A percentile compares a stretch with the other conserved stretches of the same genome.
phyloP scores from a whole-genome alignment of 495 filamentous ascomycete species.

The Podospora pseudopauciseta region DNA sequence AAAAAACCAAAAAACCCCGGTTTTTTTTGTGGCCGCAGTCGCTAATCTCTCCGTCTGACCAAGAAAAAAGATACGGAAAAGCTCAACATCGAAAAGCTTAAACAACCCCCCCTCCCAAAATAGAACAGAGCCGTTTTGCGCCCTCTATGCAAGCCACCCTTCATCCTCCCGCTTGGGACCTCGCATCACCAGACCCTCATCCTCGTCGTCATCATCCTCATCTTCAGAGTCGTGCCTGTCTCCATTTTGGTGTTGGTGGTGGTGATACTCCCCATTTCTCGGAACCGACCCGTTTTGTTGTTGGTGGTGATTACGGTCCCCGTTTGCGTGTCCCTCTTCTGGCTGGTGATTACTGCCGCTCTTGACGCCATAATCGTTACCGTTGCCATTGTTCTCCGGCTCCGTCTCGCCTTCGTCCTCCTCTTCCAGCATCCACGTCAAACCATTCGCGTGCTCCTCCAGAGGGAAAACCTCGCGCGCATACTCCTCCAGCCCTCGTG shows the following conservation, averaged over 20 bases:
- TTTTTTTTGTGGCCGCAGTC: not conserved
- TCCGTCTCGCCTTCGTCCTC: slow-evolving; percentile 30
- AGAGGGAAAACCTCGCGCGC: slow-evolving; percentile 91
- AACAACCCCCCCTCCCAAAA: not conserved
- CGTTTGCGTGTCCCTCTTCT: slow-evolving; percentile 4
- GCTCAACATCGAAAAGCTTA: not conserved
- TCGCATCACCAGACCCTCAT: slow-evolving; percentile 49
- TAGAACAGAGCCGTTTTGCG: not conserved
- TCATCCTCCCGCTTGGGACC: slow-evolving; percentile 49
- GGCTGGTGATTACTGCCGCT: slow-evolving; percentile 8
- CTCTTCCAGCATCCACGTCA: slow-evolving; percentile 76
- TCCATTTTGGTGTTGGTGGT: slow-evolving; percentile 7
- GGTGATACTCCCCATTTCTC: slow-evolving; percentile 12
- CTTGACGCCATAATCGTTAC: slow-evolving; percentile 18
- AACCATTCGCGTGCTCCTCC: slow-evolving; percentile 88
- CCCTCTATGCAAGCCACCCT: slow-evolving; percentile 44
- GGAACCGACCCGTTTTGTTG: slow-evolving; percentile 16
- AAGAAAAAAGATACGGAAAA: not conserved
- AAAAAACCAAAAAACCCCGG: not conserved
- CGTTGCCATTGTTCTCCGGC: slow-evolving; percentile 14
- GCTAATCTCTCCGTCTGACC: not conserved
- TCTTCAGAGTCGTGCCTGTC: slow-evolving; percentile 22
- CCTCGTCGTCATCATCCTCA: slow-evolving; percentile 37
- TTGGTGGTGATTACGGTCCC: slow-evolving; percentile 19
- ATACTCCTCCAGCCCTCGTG: slow-evolving; percentile 90